Evolutionary conservation across 805 yeast species (phyloP), one percentile per base, ranked within the genome.

Genomic region (Starmerella apicola): DNA sequence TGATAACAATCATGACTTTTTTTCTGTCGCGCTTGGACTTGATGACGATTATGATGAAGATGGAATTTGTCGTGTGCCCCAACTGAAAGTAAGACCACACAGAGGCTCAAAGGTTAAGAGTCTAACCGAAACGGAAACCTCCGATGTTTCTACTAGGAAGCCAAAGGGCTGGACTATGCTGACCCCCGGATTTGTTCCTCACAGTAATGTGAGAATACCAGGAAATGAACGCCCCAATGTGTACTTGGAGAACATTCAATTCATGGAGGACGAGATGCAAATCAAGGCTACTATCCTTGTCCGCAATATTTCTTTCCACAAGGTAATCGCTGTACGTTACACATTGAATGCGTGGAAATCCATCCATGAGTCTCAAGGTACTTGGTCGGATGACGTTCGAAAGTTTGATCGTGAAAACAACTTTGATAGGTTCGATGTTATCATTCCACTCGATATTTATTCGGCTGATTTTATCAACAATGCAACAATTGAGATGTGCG

Each of bases 321-420:
- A 86, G 58, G 54, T 60, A 21, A 79, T 88, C 16, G 69, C 73
- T 13, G 69, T 81, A 13, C 67, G 85, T 39, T 86, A 83, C 60
- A 74, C 95, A 0, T 65, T 76, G 47, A 84, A 88, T 56, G 62
- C 67, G 51, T 86, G 97, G 97, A 63, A 62, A 32, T 77, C 93
- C 0, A 72, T 77, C 18, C 67, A 74, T 31, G 88, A 81, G 54
- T 70, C 78, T 24, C 75, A 74, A 31, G 80, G 86, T 3, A 48
- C 55, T 3, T 84, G 72, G 60, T 65, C 69, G 2, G 68, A 71
- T 3, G 83, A 78, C 43, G 53, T 68, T 10, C 54, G 59, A 15
- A 48, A 50, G 30, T 47, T 49, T 37, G 55, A 50, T 33, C 44
- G 52, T 12, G 43, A 39, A 15, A 51, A 50, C 7, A 60, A 61